These are phyloP conservation scores for Torrubiellomyces zombiae DNA, from an alignment of 2,329 filamentous ascomycete genomes.

Conservation along the genomic window DNA sequence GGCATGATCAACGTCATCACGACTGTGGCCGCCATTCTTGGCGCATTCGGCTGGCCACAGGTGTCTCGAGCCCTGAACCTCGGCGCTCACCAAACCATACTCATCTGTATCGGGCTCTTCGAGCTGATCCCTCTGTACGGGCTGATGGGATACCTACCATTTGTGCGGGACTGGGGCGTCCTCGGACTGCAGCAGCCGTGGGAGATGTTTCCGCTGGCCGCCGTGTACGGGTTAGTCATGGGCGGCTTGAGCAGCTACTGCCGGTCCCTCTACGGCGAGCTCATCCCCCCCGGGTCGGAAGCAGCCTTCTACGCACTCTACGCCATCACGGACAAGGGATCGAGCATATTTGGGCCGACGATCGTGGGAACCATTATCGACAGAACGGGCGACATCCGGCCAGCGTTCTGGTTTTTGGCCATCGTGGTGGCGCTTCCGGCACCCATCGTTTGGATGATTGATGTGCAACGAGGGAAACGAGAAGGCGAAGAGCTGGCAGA, in stretches of 20 bases:
- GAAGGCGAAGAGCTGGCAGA: slow-evolving; percentile 51
- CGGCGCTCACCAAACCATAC: slow-evolving; percentile 70
- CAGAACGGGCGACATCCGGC: slow-evolving; percentile 59
- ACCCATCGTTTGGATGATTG: slow-evolving; percentile 68
- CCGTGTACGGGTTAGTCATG: slow-evolving; percentile 82
- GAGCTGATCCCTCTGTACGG: slow-evolving; percentile 89
- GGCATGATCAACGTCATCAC: slow-evolving; percentile 90
- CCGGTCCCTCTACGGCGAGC: slow-evolving; percentile 76
- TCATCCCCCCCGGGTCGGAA: slow-evolving; percentile 87
- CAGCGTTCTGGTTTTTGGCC: slow-evolving; percentile 85
- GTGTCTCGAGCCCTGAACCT: slow-evolving; percentile 55
- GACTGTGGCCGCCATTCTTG: slow-evolving; percentile 66
- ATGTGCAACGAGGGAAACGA: slow-evolving; percentile 62
- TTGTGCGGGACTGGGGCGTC: slow-evolving; percentile 56
- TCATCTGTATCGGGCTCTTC: slow-evolving; percentile 81
- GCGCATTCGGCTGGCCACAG: slow-evolving; percentile 78
- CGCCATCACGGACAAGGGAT: slow-evolving; percentile 94
- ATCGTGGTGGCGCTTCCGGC: slow-evolving; percentile 70
- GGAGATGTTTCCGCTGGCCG: slow-evolving; percentile 91
- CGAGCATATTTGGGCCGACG: slow-evolving; percentile 80
- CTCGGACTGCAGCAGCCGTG: slow-evolving; percentile 81
- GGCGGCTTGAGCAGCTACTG: slow-evolving; percentile 90
- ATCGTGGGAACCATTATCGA: slow-evolving; percentile 92
- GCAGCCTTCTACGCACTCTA: slow-evolving; percentile 94
- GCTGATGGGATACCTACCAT: slow-evolving; percentile 70